These are phyloP conservation scores for Trametes coccinea DNA, from an alignment of 768 basidiomycete genomes.

Conservation along the genomic window DNA sequence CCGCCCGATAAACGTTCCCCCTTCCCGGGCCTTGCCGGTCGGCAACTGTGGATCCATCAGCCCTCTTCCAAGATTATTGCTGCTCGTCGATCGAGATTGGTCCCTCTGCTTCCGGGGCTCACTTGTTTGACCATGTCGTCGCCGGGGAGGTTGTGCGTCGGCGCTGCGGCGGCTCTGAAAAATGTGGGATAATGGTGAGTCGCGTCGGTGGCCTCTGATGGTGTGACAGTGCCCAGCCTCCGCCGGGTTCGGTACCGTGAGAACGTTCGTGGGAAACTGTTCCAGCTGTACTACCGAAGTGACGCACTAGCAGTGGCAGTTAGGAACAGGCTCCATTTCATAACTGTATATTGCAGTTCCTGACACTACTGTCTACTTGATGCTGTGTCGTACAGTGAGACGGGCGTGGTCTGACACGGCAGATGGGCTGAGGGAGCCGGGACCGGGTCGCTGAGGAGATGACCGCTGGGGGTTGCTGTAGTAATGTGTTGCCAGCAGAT, in stretches of 20 bases:
- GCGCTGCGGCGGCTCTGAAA: background rate
- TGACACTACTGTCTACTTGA: background rate
- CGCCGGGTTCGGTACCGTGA: background rate
- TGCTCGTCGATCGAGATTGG: background rate
- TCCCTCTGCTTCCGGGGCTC: background rate
- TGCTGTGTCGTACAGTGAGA: background rate
- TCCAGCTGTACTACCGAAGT: background rate
- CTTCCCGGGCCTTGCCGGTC: slow-evolving; percentile 14
- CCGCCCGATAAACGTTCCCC: background rate
- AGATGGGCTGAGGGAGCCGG: background rate
- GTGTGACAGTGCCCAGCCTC: too few relatives aligned
- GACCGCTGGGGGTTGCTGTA: background rate
- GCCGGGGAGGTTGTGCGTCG: background rate
- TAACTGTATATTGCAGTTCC: background rate
- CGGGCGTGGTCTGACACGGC: background rate
- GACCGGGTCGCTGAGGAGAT: background rate
- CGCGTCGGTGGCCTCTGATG: too few relatives aligned
- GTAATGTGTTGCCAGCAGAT: too few relatives aligned
- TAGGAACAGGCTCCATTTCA: background rate
- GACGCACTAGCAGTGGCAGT: background rate
- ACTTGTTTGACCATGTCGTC: background rate
- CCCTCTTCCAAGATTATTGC: background rate
- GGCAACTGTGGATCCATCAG: slow-evolving; percentile 3
- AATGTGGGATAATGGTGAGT: background rate
- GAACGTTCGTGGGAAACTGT: background rate